phyloP scores from a whole-genome alignment of 2,329 filamentous ascomycete genomes.

The Penicillium oxalicum region DNA sequence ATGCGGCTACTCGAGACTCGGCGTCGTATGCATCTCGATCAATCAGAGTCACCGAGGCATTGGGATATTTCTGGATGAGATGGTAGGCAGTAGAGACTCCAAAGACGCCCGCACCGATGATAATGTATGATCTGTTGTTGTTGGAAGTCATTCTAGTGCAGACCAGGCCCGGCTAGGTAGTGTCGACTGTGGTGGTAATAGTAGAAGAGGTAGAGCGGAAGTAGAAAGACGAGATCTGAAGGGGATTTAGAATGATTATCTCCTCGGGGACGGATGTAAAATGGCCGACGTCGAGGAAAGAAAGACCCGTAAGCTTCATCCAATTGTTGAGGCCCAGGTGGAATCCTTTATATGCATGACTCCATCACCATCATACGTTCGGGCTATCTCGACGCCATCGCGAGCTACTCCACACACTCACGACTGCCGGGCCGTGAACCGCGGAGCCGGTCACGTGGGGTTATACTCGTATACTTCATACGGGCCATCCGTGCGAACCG shows the following conservation, averaged over 20 bases:
- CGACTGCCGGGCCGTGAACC: slow-evolving; percentile 10
- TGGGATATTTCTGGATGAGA: slow-evolving; percentile 25
- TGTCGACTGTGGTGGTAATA: no score
- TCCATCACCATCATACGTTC: no score
- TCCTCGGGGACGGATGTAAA: no score
- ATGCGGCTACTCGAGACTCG: slow-evolving; percentile 28
- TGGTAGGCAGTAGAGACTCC: slow-evolving; percentile 26
- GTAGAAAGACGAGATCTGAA: no score
- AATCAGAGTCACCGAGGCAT: slow-evolving; percentile 22
- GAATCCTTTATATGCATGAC: no score
- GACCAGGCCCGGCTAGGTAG: background rate
- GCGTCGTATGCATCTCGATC: slow-evolving; percentile 31
- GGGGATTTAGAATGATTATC: no score
- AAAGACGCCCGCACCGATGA: slow-evolving; percentile 25
- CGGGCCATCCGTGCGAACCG: no score
- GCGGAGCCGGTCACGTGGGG: slow-evolving; percentile 16
- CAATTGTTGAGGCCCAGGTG: no score
- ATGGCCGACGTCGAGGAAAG: no score
- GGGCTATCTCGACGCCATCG: background rate
- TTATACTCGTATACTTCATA: background rate
- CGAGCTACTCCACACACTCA: background rate
- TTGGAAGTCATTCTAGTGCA: slow-evolving; percentile 10
- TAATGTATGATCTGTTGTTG: slow-evolving; percentile 21
- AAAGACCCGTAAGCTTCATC: no score
- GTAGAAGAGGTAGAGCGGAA: no score